These are phyloP conservation scores for Epichloe coenophiala DNA, from an alignment of 2,329 filamentous ascomycete genomes.

Conservation along the genomic window DNA sequence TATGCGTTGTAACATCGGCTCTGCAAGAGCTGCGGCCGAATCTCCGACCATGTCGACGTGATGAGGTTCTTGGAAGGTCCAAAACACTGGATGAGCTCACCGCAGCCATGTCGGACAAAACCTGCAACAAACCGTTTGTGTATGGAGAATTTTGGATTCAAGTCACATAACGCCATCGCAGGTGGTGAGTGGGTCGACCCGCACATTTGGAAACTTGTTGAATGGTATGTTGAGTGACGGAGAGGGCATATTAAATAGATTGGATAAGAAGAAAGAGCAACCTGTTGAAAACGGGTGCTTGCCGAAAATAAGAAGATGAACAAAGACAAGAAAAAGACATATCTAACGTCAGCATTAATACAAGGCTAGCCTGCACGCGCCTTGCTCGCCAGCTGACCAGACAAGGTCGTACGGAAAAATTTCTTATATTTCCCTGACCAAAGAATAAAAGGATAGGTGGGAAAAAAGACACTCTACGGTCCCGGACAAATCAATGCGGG, in stretches of 20 bases:
- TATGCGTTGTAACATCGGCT: slow-evolving; percentile 2
- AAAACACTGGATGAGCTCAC: slow-evolving; percentile 5
- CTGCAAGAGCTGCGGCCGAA: slow-evolving; percentile 2
- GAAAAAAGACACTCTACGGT: background rate
- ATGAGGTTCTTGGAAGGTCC: background rate
- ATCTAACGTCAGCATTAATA: background rate
- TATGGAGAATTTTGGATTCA: background rate
- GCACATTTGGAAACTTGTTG: background rate
- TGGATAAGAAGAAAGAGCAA: background rate
- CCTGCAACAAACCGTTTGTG: slow-evolving; percentile 5
- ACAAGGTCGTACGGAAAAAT: background rate
- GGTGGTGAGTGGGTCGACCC: background rate
- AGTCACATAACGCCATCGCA: background rate
- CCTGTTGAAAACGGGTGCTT: background rate
- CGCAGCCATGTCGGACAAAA: slow-evolving; percentile 4
- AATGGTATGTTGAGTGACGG: background rate
- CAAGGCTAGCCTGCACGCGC: background rate
- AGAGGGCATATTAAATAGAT: background rate
- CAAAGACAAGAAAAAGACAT: no score
- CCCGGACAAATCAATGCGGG: background rate
- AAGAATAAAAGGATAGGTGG: background rate
- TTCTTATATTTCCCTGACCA: no score
- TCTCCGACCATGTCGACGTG: background rate
- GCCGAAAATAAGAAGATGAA: background rate
- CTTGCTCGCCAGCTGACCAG: background rate